Percentiles rank a stretch among this genome's conserved stretches.
phyloP scores from a whole-genome alignment of 495 filamentous ascomycete species.

The Penicillium riverlandense region DNA sequence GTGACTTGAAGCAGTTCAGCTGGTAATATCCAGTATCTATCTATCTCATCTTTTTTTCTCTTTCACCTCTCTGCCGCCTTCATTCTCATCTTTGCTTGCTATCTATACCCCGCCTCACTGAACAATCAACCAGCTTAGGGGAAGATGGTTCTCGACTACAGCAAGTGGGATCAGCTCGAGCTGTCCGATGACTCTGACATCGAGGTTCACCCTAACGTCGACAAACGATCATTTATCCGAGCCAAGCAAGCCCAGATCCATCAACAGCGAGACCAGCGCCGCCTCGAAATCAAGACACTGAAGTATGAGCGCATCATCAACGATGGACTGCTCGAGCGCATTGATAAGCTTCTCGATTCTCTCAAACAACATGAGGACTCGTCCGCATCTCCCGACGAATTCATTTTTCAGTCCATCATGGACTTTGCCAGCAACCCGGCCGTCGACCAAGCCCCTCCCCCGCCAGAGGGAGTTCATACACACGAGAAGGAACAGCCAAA shows the following conservation, averaged over 20 bases:
- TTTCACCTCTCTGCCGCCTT: no score
- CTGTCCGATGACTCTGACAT: conserved; percentile 97
- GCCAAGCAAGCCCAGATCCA: conserved; percentile 98
- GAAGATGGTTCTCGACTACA: conserved; percentile 87
- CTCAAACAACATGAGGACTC: conserved; percentile 63
- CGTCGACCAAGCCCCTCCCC: conserved; percentile 64
- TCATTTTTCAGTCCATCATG: conserved; percentile 82
- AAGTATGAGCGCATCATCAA: conserved; percentile 94
- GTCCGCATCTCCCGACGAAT: conserved; percentile 66
- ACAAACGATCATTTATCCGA: conserved; percentile 96
- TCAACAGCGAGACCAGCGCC: conserved; percentile 73
- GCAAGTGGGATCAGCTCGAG: conserved; percentile 94
- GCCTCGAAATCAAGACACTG: conserved; percentile 79
- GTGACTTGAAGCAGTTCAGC: no score
- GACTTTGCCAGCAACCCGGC: conserved; percentile 63
- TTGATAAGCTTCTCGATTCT: conserved; percentile 65
- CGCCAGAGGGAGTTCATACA: conserved; percentile 71
- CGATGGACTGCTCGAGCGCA: conserved; percentile 76
- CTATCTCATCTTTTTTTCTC: no score
- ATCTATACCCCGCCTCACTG: conserved; percentile 15
- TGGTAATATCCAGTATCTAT: no score
- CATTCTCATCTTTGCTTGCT: conserved; percentile 2
- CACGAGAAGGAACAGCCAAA: conserved; percentile 68
- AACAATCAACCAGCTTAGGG: background rate
- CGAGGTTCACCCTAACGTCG: conserved; percentile 97